These are phyloP conservation scores for Sinapis alba DNA, from an alignment of 441 rosid species.

Conservation along the genomic window DNA sequence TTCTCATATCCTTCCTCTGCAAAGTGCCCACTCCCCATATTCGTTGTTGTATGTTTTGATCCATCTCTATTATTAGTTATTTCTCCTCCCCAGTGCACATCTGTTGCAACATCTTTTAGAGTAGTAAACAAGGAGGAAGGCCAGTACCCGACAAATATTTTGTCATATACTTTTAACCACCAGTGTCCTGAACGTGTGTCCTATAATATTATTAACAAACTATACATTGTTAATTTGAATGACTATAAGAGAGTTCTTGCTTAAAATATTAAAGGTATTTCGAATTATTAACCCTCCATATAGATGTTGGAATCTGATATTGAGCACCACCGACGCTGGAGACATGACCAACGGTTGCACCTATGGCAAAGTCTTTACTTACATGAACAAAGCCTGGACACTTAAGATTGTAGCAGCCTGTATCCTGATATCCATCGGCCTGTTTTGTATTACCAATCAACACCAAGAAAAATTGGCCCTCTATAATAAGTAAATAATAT, in stretches of 20 bases:
- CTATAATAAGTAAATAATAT: not conserved
- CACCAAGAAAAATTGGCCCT: not conserved
- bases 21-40: slow-evolving; percentile 23
- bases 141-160: slow-evolving; percentile 7
- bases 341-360: not conserved
- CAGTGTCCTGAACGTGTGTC: slow-evolving; percentile 4
- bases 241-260: not conserved
- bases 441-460: not conserved
- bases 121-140: not conserved
- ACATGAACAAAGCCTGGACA: slow-evolving; percentile 17
- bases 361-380: not conserved
- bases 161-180: not conserved
- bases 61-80: not conserved
- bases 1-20: not conserved
- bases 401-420: slow-evolving; percentile 24
- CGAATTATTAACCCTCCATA: slow-evolving; percentile 18
- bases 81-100: slow-evolving; percentile 22
- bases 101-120: not conserved
- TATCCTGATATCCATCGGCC: not conserved
- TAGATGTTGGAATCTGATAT: not conserved
- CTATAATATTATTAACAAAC: not conserved
- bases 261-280: not conserved
- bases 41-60: slow-evolving; percentile 4
- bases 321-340: not conserved
- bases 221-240: not conserved